Base-by-base conservation (phyloP, 2,329 filamentous ascomycete species). In the Dryadomyces quercus-mongolicae region DNA sequence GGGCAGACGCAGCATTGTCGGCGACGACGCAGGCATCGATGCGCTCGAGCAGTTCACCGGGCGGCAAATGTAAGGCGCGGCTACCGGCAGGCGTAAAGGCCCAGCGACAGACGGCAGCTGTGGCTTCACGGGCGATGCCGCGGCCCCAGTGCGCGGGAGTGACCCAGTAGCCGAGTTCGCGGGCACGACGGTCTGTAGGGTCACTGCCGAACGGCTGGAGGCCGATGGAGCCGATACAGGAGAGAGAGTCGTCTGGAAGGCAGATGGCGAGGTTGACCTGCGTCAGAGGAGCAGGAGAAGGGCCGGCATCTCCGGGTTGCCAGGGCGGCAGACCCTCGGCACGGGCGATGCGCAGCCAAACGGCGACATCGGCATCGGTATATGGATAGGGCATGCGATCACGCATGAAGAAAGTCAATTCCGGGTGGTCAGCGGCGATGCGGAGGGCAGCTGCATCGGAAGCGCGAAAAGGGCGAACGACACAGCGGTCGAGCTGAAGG, bases 111-210 rank as follows among this genome's bases (percentile, higher is more conserved):
- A 77, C 70, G 1, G 58, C 72, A 3, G 34, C 49, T 2, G 68
- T 55, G 15, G 68, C 73, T 57, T 71, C 72, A 1, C 66, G 70
- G 54, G 66, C 68, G 54, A 74, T 68, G 1, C 76, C 76, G 34
- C 66, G 67, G 0, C 75, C 73, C 75, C 75, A 75, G 49, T 66
- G 63, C 12, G 63, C 59, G 42, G 64, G 65, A 0, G 66, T 69
- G 22, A 75, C 43, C 68, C 71, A 77, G 64, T 78, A 80, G 5
- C 75, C 76, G 1, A 79, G 7, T 64, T 78, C 73, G 61, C 69
- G 68, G 4, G 68, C 73, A 49, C 68, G 66, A 58, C 66, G 68
- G 55, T 74, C 66, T 2, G 56, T 59, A 34, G 46, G 49, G 59
- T 72, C 64, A 53, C 74, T 70, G 15, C 58, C 57, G 12, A 62